Base-by-base conservation (phyloP, 306 rosid genomes). In the Styphnolobium japonicum region DNA sequence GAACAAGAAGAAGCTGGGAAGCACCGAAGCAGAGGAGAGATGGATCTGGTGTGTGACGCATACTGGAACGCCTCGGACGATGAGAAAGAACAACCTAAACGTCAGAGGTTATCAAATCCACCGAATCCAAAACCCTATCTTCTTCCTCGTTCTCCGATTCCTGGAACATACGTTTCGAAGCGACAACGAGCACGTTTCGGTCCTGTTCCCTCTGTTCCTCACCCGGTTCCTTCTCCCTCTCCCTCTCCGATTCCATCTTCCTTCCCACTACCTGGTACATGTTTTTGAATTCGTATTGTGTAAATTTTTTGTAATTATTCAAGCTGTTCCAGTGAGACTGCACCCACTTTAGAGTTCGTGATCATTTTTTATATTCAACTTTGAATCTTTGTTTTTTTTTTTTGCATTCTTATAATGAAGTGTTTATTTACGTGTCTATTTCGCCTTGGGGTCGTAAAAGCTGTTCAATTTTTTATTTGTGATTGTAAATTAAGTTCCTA, bases 161-260 rank as follows among this genome's bases (percentile, higher is more conserved):
- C 97, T 6, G 95, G 97, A 10, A 82, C 89, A 58, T 92, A 92
- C 79, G 60, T 94, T 64, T 94, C 98, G 42, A 92, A 94, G 85
- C 88, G 97, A 80, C 90, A 94, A 84, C 85, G 97, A 37, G 87
- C 95, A 7, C 83, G 83, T 12, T 43, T 82, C 19, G 69, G 10
- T 39, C 43, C 85, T 39, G 62, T 74, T 9, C 61, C 92, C 0
- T 19, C 61, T 60, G 52, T 63, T 67, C 76, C 84, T 31, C 64
- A 84, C 15, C 84, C 87, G 2, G 6, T 33, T 11, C 79, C 81
- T 23, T 16, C 21, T 21, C n/a, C n/a, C n/a, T n/a, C n/a, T n/a
- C n/a, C n/a, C n/a, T n/a, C n/a, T n/a, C 36, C 81, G 10, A 34
- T 66, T 66, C 69, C 86, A 0, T 65, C 85, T 29, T 18, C 85